These are phyloP conservation scores for Trichoderma gamsii DNA, from an alignment of 495 filamentous ascomycete species.

Conservation along the genomic window DNA sequence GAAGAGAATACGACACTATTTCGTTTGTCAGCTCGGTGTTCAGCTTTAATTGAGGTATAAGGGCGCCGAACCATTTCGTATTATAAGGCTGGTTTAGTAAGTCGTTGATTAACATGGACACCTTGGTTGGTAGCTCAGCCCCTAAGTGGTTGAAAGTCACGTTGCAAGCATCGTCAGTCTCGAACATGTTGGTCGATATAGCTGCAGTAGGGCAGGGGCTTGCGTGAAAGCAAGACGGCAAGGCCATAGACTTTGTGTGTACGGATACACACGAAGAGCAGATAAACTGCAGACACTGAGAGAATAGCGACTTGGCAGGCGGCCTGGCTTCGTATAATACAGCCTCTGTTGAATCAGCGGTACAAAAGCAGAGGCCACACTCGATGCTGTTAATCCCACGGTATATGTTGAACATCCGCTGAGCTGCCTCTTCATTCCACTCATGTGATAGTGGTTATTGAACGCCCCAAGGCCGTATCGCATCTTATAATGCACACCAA, in stretches of 20 bases:
- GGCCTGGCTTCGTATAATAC: neutral
- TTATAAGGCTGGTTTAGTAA: slow-evolving; percentile 16
- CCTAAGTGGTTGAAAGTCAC: neutral
- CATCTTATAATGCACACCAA: slow-evolving; percentile 28
- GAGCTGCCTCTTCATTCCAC: slow-evolving; percentile 21
- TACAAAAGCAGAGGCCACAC: slow-evolving; percentile 4
- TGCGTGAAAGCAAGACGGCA: slow-evolving; percentile 23
- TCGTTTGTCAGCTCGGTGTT: slow-evolving; percentile 5
- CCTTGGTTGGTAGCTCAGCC: neutral
- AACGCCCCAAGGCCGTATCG: slow-evolving; percentile 18
- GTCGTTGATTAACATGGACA: neutral
- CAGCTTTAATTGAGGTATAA: slow-evolving; percentile 19
- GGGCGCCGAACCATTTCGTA: slow-evolving; percentile 25
- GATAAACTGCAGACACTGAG: slow-evolving; percentile 22
- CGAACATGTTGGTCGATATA: slow-evolving; percentile 19
- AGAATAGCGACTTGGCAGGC: slow-evolving; percentile 17
- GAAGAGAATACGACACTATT: slow-evolving; percentile 40
- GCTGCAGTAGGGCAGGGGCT: slow-evolving; percentile 20
- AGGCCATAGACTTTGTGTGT: slow-evolving; percentile 8
- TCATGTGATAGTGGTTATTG: neutral
- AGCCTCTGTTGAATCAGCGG: neutral
- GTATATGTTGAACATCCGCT: slow-evolving; percentile 26
- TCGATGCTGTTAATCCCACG: slow-evolving; percentile 19
- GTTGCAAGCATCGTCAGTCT: slow-evolving; percentile 18
- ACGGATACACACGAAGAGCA: slow-evolving; percentile 20